Base-by-base conservation (phyloP, 805 yeast species). In the Saccharomycopsis capsularis region DNA sequence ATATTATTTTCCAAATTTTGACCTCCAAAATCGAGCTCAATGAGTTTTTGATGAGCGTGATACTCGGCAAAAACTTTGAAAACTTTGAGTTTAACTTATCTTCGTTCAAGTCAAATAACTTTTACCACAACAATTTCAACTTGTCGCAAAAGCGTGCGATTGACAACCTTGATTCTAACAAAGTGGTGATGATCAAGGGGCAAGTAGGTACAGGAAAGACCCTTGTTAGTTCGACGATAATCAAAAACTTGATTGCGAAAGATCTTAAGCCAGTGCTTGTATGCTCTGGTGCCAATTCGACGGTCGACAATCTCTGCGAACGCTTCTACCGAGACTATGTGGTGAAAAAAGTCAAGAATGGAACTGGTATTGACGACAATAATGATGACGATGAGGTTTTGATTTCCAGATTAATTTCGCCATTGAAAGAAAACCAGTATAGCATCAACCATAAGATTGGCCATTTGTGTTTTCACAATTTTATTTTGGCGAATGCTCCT, bases 161-260 rank as follows among this genome's bases (percentile, higher is more conserved):
- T 24, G 56, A 53, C 25, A 48, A 51, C 30, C 23, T 51, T 22
- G 52, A 53, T 32, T 48, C 54, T 5, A 48, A 50, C 25, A 47
- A 42, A 35, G 52, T 54, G n/a, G 35, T 47, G 2, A 16, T 54
- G 13, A 40, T 54, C 16, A 46, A 54, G 37, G 57, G 57, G 4
- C 47, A 47, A 18, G 47, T 46, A 7, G 57, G 57, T 16, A 52
- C 57, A 1, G 57, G 57, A 2, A 54, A 54, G 38, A 46, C 53
- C 11, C 13, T 47, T 15, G 44, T 54, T 11, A 46, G 47, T 36
- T 46, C 55, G 15, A 22, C 51, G 3, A 52, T 54, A 16, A 52
- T 54, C 16, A 43, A 46, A 19, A 54, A 52, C 21, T 44, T 52
- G n/a, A 47, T 54, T 30, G 43, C 44, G 21, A 54, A 48, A 41